phyloP scores from a whole-genome alignment of 2,329 filamentous ascomycete genomes.

The Aaosphaeria pasadenensis region DNA sequence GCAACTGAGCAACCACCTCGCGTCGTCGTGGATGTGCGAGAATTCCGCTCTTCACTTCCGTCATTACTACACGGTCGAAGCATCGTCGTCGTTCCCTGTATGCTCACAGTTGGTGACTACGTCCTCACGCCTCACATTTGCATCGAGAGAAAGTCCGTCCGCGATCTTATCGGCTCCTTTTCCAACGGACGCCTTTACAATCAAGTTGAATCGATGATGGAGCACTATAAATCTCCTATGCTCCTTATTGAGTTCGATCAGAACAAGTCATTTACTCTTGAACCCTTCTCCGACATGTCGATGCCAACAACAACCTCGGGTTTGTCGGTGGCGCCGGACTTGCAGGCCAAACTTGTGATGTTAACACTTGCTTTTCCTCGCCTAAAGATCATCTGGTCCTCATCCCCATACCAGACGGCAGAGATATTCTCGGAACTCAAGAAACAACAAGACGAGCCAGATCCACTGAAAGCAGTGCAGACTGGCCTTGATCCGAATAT shows the following conservation, averaged over 20 bases:
- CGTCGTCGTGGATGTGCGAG: conserved; percentile 91
- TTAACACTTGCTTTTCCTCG: conserved; percentile 88
- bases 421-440: conserved; percentile 96
- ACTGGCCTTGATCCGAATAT: conserved; percentile 69
- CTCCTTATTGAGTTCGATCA: conserved; percentile 97
- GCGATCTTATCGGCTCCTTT: conserved; percentile 88
- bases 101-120: conserved; percentile 95
- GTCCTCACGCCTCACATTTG: conserved; percentile 88
- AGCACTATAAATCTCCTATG: conserved; percentile 86
- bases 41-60: conserved; percentile 90
- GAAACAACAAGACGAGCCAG: conserved; percentile 82
- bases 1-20: conserved; percentile 85
- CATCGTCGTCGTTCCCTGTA: conserved; percentile 88
- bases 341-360: conserved; percentile 89
- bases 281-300: conserved; percentile 49
- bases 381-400: conserved; percentile 90
- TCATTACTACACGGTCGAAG: conserved; percentile 86
- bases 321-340: conserved; percentile 60
- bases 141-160: conserved; percentile 90
- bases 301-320: conserved; percentile 53
- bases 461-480: conserved; percentile 81
- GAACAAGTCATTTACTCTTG: conserved; percentile 94
- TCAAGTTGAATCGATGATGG: conserved; percentile 91
- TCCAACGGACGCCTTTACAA: conserved; percentile 87
- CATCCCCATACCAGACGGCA: conserved; percentile 89